Conservation (phyloP, 352 stramenopile genomes). For the Phytophthora citrophthora region DNA sequence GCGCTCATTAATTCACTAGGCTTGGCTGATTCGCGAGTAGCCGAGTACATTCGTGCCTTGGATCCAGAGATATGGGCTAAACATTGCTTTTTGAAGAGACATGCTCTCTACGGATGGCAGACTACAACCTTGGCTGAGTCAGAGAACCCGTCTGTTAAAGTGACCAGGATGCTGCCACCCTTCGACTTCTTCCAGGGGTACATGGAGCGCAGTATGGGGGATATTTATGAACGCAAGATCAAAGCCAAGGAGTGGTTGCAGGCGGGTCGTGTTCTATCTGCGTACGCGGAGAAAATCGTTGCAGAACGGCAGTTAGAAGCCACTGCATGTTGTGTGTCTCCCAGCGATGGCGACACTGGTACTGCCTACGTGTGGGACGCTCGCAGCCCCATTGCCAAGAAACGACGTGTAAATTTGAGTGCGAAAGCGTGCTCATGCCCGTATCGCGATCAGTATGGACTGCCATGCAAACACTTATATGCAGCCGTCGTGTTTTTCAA, state of each 20-base stretch:
- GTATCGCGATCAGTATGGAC: slow-evolving; percentile 39
- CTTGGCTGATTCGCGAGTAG: slow-evolving; percentile 20
- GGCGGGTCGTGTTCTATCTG: slow-evolving; percentile 32
- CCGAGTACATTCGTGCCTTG: slow-evolving; percentile 29
- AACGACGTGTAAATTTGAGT: slow-evolving; percentile 47
- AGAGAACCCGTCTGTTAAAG: slow-evolving; percentile 23
- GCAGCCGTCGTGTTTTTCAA: slow-evolving; percentile 50
- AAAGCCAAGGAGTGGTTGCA: slow-evolving; percentile 37
- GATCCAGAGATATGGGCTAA: slow-evolving; percentile 47
- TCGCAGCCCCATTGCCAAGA: slow-evolving; percentile 34
- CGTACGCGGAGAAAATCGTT: slow-evolving; percentile 42
- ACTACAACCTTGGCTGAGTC: slow-evolving; percentile 36
- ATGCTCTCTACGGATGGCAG: slow-evolving; percentile 48
- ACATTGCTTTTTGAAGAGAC: slow-evolving; percentile 40
- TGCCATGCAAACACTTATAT: slow-evolving; percentile 52
- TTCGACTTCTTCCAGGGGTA: slow-evolving; percentile 58
- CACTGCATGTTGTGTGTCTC: slow-evolving; percentile 43
- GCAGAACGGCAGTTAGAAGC: slow-evolving; percentile 39
- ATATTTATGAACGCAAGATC: slow-evolving; percentile 51
- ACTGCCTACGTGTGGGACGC: slow-evolving; percentile 49
- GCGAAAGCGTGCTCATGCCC: slow-evolving; percentile 41
- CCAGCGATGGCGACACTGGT: slow-evolving; percentile 45
- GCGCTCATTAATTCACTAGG: slow-evolving; percentile 24
- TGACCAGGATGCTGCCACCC: slow-evolving; percentile 32
- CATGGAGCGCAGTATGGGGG: slow-evolving; percentile 53